Conservation (phyloP, 1,139 yeast species). For the Blastobotrys buckinghamii region DNA sequence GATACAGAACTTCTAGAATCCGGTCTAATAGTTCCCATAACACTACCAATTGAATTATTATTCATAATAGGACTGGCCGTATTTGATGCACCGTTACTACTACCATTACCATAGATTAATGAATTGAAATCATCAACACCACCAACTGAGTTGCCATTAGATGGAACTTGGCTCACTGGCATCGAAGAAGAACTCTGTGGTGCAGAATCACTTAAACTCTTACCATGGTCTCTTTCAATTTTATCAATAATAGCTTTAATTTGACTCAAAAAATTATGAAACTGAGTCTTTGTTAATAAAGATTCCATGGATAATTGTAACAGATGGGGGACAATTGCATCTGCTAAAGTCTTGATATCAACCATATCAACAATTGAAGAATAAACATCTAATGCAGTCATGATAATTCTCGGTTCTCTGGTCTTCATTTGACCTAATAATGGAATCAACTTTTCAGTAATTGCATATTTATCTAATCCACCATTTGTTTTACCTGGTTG, state of each 20-base stretch:
- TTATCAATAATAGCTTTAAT: conserved; percentile 22
- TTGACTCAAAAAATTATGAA: conserved; percentile 32
- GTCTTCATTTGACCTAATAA: conserved; percentile 69
- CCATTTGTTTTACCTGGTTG: conserved; percentile 35
- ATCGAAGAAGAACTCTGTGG: background rate
- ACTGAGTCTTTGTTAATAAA: conserved; percentile 39
- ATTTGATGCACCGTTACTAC: background rate
- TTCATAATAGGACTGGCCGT: background rate
- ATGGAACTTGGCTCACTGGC: background rate
- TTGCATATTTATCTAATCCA: conserved; percentile 63
- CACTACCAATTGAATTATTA: background rate
- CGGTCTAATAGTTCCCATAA: background rate
- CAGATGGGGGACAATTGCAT: conserved; percentile 44
- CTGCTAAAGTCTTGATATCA: conserved; percentile 41
- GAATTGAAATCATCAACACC: conserved; percentile 9
- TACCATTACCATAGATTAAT: conserved; percentile 7
- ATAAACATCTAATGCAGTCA: conserved; percentile 51
- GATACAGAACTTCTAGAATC: background rate
- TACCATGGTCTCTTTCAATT: conserved; percentile 25
- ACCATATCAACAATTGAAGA: conserved; percentile 34
- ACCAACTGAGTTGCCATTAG: background rate
- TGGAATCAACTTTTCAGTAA: conserved; percentile 74
- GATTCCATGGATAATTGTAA: conserved; percentile 45
- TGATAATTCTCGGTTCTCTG: conserved; percentile 62
- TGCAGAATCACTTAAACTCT: conserved; percentile 16